phyloP scores from a whole-genome alignment of 1,284 basidiomycete genomes.

The Agaricales sp. region DNA sequence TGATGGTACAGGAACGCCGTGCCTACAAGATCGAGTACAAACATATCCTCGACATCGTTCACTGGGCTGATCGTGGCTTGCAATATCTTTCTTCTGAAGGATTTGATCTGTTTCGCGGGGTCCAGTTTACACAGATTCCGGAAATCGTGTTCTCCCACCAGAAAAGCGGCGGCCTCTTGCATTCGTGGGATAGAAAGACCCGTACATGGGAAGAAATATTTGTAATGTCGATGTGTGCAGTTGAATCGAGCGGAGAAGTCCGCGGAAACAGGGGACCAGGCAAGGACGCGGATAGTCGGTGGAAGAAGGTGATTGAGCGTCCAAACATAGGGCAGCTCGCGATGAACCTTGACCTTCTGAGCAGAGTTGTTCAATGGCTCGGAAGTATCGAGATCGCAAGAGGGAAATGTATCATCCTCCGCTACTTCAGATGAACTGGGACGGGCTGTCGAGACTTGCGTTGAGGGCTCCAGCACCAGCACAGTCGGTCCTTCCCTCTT shows the following conservation, averaged over 20 bases:
- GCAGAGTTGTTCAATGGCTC: constrained; percentile 7
- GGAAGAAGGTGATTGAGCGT: constrained; percentile 90
- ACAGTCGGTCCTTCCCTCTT: not conserved
- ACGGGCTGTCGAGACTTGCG: not conserved
- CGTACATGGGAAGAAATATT: constrained; percentile 82
- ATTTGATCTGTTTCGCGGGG: constrained; percentile 84
- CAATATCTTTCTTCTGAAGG: constrained; percentile 59
- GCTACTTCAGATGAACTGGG: not conserved
- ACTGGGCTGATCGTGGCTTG: constrained; percentile 50
- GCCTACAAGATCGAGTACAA: constrained; percentile 83
- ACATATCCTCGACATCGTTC: constrained; percentile 28
- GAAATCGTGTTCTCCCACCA: constrained; percentile 93
- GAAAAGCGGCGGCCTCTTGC: constrained; percentile 60
- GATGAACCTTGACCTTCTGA: constrained; percentile 4
- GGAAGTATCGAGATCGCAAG: not conserved
- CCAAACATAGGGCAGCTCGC: constrained; percentile 42
- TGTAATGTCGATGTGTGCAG: constrained; percentile 88
- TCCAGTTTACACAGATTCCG: constrained; percentile 96
- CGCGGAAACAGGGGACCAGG: constrained; percentile 85
- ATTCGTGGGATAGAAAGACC: constrained; percentile 68
- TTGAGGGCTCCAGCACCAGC: not conserved
- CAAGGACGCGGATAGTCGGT: constrained; percentile 81
- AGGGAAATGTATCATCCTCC: not conserved
- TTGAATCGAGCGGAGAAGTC: constrained; percentile 86
- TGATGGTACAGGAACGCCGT: constrained; percentile 95